phyloP scores from a whole-genome alignment of 139 green algal species.

The Chlorella vulgaris region DNA sequence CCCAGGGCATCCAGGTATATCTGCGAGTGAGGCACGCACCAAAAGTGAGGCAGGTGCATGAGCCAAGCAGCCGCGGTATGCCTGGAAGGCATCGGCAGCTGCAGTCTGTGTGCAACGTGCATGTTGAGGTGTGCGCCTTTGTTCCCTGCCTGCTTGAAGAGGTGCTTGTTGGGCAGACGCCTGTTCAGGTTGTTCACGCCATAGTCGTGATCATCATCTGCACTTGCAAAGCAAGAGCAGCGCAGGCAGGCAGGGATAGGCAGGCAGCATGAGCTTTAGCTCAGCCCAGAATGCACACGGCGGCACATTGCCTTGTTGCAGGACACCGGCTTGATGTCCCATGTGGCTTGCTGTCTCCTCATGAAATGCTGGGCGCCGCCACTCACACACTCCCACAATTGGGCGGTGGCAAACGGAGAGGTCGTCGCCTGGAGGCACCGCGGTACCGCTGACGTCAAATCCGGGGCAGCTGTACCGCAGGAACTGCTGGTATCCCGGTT shows the following conservation, averaged over 20 bases:
- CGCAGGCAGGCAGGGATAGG: background rate
- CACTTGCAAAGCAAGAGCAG: background rate
- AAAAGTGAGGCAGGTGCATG: background rate
- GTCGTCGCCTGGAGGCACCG: conserved; percentile 54
- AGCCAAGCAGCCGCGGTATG: background rate
- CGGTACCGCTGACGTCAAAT: background rate
- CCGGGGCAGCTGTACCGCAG: conserved; percentile 30
- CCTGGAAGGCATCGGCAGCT: background rate
- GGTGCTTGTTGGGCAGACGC: conserved; percentile 56
- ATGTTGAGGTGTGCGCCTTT: no score
- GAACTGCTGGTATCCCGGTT: conserved; percentile 43
- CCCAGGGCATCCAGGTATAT: conserved; percentile 70
- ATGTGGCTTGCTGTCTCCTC: no score
- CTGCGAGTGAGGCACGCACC: background rate
- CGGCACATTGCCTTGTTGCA: no score
- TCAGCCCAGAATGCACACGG: background rate
- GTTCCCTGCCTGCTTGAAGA: conserved; percentile 49
- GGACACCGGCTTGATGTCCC: no score
- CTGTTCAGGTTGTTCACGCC: conserved; percentile 64
- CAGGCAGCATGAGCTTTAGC: background rate
- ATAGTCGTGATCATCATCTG: conserved; percentile 69
- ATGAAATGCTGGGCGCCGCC: background rate
- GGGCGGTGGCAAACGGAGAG: conserved; percentile 52
- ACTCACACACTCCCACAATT: conserved; percentile 60
- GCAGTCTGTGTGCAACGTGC: background rate